Evolutionary conservation across 192 early-diverging fungal species (phyloP).

Genomic region (Chytriomyces confervae): DNA sequence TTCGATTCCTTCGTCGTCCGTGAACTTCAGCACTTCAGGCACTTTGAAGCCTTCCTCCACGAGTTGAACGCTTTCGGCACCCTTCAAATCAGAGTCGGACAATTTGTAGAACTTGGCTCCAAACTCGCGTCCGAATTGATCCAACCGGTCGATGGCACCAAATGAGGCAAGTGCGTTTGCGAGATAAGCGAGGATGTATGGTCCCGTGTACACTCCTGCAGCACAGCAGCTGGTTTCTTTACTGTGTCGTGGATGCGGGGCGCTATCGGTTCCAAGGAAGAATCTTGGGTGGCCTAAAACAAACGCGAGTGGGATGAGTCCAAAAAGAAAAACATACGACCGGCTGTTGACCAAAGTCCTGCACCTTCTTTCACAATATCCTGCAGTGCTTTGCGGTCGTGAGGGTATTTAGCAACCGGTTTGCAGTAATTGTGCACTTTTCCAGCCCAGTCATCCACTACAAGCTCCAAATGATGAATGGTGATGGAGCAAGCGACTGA

Average conservation of each 20-base stretch:
- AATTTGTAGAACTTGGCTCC: conserved; percentile 88
- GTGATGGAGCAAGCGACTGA: conserved; percentile 96
- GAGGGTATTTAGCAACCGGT: conserved; percentile 95
- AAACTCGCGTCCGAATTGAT: conserved; percentile 82
- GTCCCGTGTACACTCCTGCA: conserved; percentile 94
- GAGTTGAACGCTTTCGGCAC: conserved; percentile 45
- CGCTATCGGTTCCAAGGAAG: conserved; percentile 97
- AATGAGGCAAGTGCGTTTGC: conserved; percentile 87
- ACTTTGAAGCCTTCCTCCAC: conserved; percentile 50
- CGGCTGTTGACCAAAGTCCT: background rate
- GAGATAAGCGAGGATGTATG: conserved; percentile 82
- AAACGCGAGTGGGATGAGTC: background rate
- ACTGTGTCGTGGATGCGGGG: conserved; percentile 85
- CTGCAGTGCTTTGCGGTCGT: conserved; percentile 87
- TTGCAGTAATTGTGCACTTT: conserved; percentile 97
- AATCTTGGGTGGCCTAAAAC: conserved; percentile 83
- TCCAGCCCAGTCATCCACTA: conserved; percentile 98
- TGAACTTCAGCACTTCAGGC: conserved; percentile 58
- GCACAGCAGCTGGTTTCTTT: conserved; percentile 84
- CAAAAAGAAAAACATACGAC: background rate
- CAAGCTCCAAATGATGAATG: conserved; percentile 88
- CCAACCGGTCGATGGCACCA: conserved; percentile 80
- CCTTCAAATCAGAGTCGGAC: conserved; percentile 35
- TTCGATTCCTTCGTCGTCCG: conserved; percentile 53
- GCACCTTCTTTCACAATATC: conserved; percentile 77